Base-by-base conservation (phyloP, 768 basidiomycete species). In the Trametes cingulata region DNA sequence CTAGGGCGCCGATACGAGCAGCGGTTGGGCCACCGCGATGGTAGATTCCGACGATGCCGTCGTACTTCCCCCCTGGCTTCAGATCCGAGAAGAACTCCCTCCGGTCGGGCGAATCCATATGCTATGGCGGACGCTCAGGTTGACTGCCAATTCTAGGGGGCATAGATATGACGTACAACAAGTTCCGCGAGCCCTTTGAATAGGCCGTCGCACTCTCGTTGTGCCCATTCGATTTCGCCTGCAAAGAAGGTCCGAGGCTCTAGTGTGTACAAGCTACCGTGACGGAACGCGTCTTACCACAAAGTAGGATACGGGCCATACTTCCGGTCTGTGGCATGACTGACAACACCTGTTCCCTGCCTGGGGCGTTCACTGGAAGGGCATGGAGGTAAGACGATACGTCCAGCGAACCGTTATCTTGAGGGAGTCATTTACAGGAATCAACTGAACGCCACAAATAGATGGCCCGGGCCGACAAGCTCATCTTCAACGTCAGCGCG, bases 161-260 rank as follows among this genome's bases (percentile, higher is more conserved):
- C n/a, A n/a, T 37, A 43, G 15, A 20, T 9, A 10, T 13, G 14
- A 80, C 91, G 69, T 71, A 94, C 94, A 48, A 93, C 77, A 29
- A 95, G 78, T 52, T 93, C 86, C 33, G 91, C 86, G 56, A 91
- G 81, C 54, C 80, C 77, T 0, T 80, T 81, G 37, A 94, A 82
- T 59, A 92, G 77, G 37, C 80, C 74, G 56, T 85, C 75, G 53
- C 86, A 78, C 58, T 95, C 90, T 24, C 90, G 80, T 60, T 90
- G 85, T 0, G 93, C 91, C 92, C 92, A 95, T 29, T 87, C 80
- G 56, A 94, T 82, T 60, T 84, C 74, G 52, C 85, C 91, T 68
- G 36, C 25, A 29, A 10, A 3, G 50, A 7, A 4, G 14, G 27
- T 4, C 8, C 51, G 29, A 22, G 36, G 4, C n/a, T n/a, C n/a